Evolutionary conservation across 2,329 filamentous ascomycete species (phyloP).

Genomic region (Fusarium algeriense): DNA sequence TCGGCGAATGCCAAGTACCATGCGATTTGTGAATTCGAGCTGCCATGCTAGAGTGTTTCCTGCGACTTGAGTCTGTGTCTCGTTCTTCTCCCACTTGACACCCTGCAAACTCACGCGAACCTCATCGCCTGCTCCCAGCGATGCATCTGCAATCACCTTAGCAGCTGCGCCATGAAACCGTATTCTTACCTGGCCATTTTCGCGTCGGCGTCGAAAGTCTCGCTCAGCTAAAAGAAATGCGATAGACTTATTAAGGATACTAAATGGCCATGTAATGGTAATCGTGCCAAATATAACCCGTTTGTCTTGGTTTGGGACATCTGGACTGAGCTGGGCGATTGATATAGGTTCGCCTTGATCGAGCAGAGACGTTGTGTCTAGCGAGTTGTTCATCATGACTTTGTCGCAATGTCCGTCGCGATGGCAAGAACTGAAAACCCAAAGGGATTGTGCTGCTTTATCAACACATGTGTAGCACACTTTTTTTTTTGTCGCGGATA

Average conservation of each 20-base stretch:
- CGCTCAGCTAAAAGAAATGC: slow-evolving; percentile 86
- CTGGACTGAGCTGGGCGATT: slow-evolving; percentile 68
- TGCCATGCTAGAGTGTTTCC: slow-evolving; percentile 70
- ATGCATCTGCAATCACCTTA: slow-evolving; percentile 73
- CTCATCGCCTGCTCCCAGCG: slow-evolving; percentile 82
- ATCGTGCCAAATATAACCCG: slow-evolving; percentile 76
- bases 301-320: slow-evolving; percentile 55
- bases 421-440: slow-evolving; percentile 28
- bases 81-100: slow-evolving; percentile 71
- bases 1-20: slow-evolving; percentile 59
- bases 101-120: slow-evolving; percentile 77
- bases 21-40: slow-evolving; percentile 64
- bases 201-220: slow-evolving; percentile 82
- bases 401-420: slow-evolving; percentile 33
- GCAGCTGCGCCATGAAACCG: slow-evolving; percentile 79
- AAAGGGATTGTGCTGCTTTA: slow-evolving; percentile 7
- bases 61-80: slow-evolving; percentile 60
- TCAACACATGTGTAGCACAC: slow-evolving; percentile 16
- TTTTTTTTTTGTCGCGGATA: neutral
- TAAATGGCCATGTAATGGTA: slow-evolving; percentile 93
- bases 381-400: slow-evolving; percentile 45
- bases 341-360: slow-evolving; percentile 56
- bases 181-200: slow-evolving; percentile 83
- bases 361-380: slow-evolving; percentile 42
- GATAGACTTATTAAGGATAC: slow-evolving; percentile 77